Base-by-base conservation (phyloP, 257 asterid species). In the Jacaranda mimosifolia region DNA sequence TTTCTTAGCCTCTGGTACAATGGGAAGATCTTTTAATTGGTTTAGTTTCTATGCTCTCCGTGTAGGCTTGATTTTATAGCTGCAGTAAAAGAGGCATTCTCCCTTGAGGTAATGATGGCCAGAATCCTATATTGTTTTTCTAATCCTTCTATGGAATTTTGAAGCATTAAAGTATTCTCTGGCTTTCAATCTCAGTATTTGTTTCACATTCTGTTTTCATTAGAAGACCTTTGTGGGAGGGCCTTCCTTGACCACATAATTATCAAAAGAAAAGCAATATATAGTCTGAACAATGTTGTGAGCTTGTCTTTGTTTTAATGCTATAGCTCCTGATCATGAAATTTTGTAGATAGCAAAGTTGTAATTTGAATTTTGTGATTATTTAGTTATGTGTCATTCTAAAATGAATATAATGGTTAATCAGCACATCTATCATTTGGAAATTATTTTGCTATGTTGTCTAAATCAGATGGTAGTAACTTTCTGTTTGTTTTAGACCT, bases 21-120 rank as follows among this genome's bases (percentile, higher is more conserved):
- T 32, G 56, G 46, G 80, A 38, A 69, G 69, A 70, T 68, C 19
- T 60, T 76, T 59, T 68, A 65, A 63, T 51, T 58, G 36, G 55
- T 72, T 73, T 73, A 43, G 32, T 79, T 82, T 79, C 36, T 74
- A 53, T 82, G 63, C 77, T 83, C 77, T 68, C 74, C 80, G 55
- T 81, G 73, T 72, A 94, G 99, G 99, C 86, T 90, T 52, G 99
- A 93, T 72, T 91, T 95, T 82, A 75, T 93, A 68, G 86, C 84
- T 76, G 84, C 87, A 49, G 97, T 88, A 78, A 93, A 86, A 89
- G 98, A 91, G 84, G 77, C 88, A 74, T 82, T 91, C 85, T 91
- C 93, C 83, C 82, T 84, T 66, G 93, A 93, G 98, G 99, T 94
- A 87, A 75, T 68, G 69, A 58, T 55, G 56, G 39, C 76, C 40